phyloP scores from a whole-genome alignment of 805 yeast species.

The Candida caryicola region DNA sequence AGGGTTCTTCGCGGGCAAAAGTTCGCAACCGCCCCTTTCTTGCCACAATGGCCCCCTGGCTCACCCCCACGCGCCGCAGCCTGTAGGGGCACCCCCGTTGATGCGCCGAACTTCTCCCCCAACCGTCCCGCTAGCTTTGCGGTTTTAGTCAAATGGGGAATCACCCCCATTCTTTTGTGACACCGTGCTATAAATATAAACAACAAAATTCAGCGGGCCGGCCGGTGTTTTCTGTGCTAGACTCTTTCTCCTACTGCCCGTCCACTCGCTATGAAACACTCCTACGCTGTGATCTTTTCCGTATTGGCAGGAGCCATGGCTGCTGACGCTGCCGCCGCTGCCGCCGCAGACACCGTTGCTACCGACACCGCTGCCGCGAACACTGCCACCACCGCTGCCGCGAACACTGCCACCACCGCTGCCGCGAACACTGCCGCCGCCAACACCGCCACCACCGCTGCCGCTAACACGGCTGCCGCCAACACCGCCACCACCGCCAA shows the following conservation, averaged over 20 bases:
- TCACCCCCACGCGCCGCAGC: no score
- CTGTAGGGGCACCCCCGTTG: not conserved
- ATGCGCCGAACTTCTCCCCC: not conserved
- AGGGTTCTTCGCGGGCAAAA: no score
- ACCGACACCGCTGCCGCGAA: conserved; percentile 7
- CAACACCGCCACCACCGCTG: conserved; percentile 17
- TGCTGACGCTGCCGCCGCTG: conserved; percentile 13
- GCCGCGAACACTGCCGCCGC: conserved; percentile 16
- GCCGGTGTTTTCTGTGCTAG: not conserved
- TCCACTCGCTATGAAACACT: conserved; percentile 1
- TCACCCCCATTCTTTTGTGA: no score
- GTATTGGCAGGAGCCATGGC: conserved; percentile 1
- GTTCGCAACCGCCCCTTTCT: no score
- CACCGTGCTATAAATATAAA: no score
- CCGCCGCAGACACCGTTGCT: conserved; percentile 10
- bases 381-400: conserved; percentile 12
- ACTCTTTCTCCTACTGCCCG: not conserved
- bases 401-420: conserved; percentile 17
- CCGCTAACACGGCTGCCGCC: conserved; percentile 15
- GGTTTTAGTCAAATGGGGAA: not conserved
- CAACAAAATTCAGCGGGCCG: no score
- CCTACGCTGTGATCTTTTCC: conserved; percentile 1
- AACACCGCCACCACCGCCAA: conserved; percentile 17
- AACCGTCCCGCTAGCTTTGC: not conserved
- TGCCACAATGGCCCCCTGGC: no score